Evolutionary conservation across 2,329 filamentous ascomycete genomes (phyloP).

Genomic region (Sclerotinia glacialis): DNA sequence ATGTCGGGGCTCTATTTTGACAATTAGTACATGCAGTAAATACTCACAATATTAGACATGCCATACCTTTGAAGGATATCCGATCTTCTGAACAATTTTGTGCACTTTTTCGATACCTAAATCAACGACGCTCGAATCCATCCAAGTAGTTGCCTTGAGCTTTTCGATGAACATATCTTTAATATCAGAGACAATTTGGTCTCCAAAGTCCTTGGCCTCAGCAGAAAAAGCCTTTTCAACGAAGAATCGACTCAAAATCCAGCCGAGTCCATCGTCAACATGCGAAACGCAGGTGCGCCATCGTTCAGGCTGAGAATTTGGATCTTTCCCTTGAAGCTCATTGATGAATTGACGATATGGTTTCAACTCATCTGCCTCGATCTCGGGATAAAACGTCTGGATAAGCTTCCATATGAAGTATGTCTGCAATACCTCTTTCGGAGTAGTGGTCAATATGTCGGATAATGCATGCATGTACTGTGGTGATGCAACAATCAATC

Average conservation of each 20-base stretch:
- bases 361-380: slow-evolving; percentile 59
- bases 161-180: slow-evolving; percentile 64
- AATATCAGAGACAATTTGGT: slow-evolving; percentile 68
- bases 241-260: slow-evolving; percentile 70
- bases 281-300: slow-evolving; percentile 63
- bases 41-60: not conserved
- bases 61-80: slow-evolving; percentile 55
- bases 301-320: slow-evolving; percentile 59
- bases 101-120: slow-evolving; percentile 62
- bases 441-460: slow-evolving; percentile 51
- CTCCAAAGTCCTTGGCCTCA: slow-evolving; percentile 63
- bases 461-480: slow-evolving; percentile 59
- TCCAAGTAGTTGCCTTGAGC: slow-evolving; percentile 59
- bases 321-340: slow-evolving; percentile 58
- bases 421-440: slow-evolving; percentile 55
- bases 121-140: slow-evolving; percentile 58
- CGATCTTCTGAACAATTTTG: slow-evolving; percentile 66
- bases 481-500: slow-evolving; percentile 58
- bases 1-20: slow-evolving; percentile 52
- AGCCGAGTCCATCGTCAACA: slow-evolving; percentile 58
- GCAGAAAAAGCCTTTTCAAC: slow-evolving; percentile 66
- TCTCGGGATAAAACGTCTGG: slow-evolving; percentile 48
- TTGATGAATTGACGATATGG: slow-evolving; percentile 61
- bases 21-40: slow-evolving; percentile 24
- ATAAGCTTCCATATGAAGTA: slow-evolving; percentile 66